These are phyloP conservation scores for Poterioochromonas sp. DNA, from an alignment of 352 stramenopile species.

Conservation along the genomic window DNA sequence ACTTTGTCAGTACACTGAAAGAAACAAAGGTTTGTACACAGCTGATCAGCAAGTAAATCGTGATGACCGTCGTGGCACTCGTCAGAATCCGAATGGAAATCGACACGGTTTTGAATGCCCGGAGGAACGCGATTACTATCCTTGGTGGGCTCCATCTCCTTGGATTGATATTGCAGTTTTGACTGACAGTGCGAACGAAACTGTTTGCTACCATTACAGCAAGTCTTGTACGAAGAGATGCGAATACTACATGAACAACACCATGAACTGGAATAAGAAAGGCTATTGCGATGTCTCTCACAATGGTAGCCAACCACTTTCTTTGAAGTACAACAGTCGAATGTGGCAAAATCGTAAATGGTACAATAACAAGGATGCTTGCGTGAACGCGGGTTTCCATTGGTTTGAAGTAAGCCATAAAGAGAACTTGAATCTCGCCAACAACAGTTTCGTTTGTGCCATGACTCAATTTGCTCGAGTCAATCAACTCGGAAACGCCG, in stretches of 20 bases:
- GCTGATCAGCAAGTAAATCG: constrained; percentile 44
- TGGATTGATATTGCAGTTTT: constrained; percentile 50
- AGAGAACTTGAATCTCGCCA: constrained; percentile 34
- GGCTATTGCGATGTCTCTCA: constrained; percentile 39
- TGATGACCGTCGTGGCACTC: constrained; percentile 42
- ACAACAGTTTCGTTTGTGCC: constrained; percentile 37
- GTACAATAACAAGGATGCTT: constrained; percentile 43
- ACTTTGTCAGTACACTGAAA: constrained; percentile 42
- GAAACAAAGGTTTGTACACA: constrained; percentile 49
- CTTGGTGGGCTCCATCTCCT: constrained; percentile 45
- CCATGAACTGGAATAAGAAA: constrained; percentile 42
- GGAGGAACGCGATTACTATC: constrained; percentile 51
- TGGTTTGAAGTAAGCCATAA: constrained; percentile 38
- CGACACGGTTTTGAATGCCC: constrained; percentile 48
- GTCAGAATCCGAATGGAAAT: constrained; percentile 49
- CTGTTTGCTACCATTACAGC: constrained; percentile 8
- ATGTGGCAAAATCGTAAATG: constrained; percentile 36
- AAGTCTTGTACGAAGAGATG: constrained; percentile 33
- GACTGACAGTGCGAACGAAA: constrained; percentile 37
- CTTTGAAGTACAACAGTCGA: constrained; percentile 24
- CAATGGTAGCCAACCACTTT: not conserved
- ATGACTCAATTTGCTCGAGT: constrained; percentile 45
- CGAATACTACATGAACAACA: constrained; percentile 40
- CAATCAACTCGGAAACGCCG: constrained; percentile 49
- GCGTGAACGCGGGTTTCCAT: constrained; percentile 37